These are phyloP conservation scores for Neonectria neomacrospora DNA, from an alignment of 2,329 filamentous ascomycete species.

Conservation along the genomic window DNA sequence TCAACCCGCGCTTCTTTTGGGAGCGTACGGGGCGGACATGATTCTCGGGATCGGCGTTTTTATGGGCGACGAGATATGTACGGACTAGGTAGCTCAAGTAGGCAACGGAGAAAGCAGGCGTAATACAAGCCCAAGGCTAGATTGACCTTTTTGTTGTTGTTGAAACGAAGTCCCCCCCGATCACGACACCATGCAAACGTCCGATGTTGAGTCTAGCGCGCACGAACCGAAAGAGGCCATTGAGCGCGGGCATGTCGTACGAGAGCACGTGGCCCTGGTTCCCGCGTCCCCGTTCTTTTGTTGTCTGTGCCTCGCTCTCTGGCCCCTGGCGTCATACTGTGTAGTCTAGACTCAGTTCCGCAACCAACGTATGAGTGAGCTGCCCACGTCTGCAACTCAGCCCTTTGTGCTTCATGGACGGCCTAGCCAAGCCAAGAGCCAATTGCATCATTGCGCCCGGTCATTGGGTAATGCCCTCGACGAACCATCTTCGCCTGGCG, in stretches of 20 bases:
- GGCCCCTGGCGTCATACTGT: slow-evolving; percentile 17
- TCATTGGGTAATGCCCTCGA: slow-evolving; percentile 28
- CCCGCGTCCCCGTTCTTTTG: slow-evolving; percentile 2
- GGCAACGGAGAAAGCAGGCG: slow-evolving; percentile 23
- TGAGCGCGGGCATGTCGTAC: slow-evolving; percentile 31
- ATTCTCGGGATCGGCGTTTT: slow-evolving; percentile 34
- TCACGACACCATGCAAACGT: neutral
- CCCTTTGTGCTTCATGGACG: neutral
- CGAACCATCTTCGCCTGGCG: slow-evolving; percentile 11
- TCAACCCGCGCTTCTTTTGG: slow-evolving; percentile 31
- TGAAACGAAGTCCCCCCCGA: neutral
- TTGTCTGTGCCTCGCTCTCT: slow-evolving; percentile 10
- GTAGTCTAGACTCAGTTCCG: neutral
- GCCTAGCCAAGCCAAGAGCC: slow-evolving; percentile 3
- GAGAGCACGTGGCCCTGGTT: slow-evolving; percentile 24
- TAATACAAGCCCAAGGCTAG: slow-evolving; percentile 26
- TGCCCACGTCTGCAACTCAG: neutral
- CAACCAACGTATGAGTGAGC: slow-evolving; percentile 1
- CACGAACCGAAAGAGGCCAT: slow-evolving; percentile 29
- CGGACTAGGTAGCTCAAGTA: slow-evolving; percentile 15
- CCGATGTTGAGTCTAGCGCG: slow-evolving; percentile 8
- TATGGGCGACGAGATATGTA: neutral
- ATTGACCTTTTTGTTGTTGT: neutral
- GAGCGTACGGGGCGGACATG: slow-evolving; percentile 26
- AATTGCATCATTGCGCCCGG: slow-evolving; percentile 31